Base-by-base conservation (phyloP, 2,329 filamentous ascomycete genomes). In the Sordariomycetes sp. region DNA sequence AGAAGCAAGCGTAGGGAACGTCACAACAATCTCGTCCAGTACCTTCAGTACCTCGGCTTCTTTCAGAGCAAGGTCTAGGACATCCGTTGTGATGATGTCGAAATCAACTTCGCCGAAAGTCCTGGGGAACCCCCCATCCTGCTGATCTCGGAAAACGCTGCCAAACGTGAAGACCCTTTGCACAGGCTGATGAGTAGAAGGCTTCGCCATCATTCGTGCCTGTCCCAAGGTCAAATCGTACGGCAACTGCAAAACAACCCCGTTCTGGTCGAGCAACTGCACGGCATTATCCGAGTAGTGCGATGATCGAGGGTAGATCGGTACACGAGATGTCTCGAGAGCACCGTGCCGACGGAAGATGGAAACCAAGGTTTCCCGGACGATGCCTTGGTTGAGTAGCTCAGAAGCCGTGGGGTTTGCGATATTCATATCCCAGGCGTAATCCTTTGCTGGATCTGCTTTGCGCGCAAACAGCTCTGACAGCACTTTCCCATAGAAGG, bases 21-120 rank as follows among this genome's bases (percentile, higher is more conserved):
- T 73, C 32, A 79, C 70, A 12, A 93, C 72, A 26, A 95, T 82
- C 53, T 98, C 92, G 51, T 98, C 92, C 16, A 96, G 64, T 3
- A 96, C 88, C 48, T 95, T 96, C 45, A 98, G 75, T 1, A 87
- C 81, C 56, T 96, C 90, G 0, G 90, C 90, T 57, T 98, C 92
- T 49, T 94, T 93, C 36, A 95, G 58, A 2, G 87, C 82, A 30
- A 94, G 65, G 48, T 96, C 87, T 5, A 87, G 59, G 1, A 82
- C 81, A 45, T 88, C 80, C 29, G 76, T 73, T 1, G 87, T 90
- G n/a, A 94, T 73, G 39, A 98, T 87, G 57, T 98, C 92, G 54
- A 96, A 98, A 54, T 96, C 88, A 3, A 93, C 88, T 52, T 96
- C 92, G 8, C 85, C 82, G 52, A 86, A 82, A 48, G 81, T 82